Percentiles rank a stretch among this genome's conserved stretches.
Conservation (phyloP, 1,139 yeast species). For the Diutina rugosa region DNA sequence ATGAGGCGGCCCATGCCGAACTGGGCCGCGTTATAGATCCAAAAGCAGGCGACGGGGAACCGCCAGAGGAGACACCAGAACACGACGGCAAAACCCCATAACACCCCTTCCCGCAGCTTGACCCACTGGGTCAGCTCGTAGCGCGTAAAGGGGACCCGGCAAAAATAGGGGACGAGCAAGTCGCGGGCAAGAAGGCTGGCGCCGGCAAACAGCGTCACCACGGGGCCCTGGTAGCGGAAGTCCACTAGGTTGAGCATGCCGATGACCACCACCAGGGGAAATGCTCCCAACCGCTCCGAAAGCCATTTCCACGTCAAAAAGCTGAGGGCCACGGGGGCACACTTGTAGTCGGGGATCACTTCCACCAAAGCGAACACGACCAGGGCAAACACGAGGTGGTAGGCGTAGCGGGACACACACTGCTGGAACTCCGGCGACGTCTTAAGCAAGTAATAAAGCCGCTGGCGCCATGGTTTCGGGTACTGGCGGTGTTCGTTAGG, state of each 20-base stretch:
- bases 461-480: background rate
- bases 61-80: constrained; percentile 21
- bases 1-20: background rate
- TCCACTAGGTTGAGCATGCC: background rate
- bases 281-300: constrained; percentile 1
- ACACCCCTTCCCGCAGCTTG: constrained; percentile 40
- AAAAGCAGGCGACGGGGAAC: background rate
- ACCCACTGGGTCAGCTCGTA: constrained; percentile 39
- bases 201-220: background rate
- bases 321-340: background rate
- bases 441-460: background rate
- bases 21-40: background rate
- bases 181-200: constrained; percentile 22
- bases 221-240: background rate
- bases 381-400: background rate
- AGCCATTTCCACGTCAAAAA: background rate
- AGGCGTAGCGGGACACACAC: background rate
- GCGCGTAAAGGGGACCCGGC: constrained; percentile 30
- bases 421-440: background rate
- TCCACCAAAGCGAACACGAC: background rate
- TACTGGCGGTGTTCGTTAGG: background rate
- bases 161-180: constrained; percentile 39
- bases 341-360: background rate
- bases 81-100: constrained; percentile 46
- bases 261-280: background rate